Conservation (phyloP, 257 asterid genomes). For the Cinchona pubescens region DNA sequence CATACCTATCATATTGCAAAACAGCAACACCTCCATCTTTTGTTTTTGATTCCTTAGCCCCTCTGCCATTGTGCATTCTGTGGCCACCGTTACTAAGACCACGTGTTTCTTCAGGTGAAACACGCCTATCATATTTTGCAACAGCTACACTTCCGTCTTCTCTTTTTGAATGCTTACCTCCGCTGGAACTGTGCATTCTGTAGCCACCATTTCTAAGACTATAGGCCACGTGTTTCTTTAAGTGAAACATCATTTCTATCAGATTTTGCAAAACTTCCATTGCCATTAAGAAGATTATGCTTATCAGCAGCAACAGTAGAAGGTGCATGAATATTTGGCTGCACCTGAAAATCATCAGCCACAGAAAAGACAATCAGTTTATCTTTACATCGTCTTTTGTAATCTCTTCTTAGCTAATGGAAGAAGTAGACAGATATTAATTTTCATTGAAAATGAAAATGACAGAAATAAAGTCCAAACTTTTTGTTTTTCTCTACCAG, state of each 20-base stretch:
- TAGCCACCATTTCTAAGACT: conserved; percentile 30
- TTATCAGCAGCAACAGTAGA: conserved; percentile 22
- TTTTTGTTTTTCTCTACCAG: background rate
- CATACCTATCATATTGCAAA: conserved; percentile 27
- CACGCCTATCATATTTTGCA: conserved; percentile 27
- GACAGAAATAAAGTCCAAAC: background rate
- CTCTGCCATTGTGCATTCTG: conserved; percentile 24
- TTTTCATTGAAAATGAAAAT: background rate
- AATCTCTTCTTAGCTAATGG: background rate
- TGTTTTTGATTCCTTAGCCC: conserved; percentile 34
- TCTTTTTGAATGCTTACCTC: conserved; percentile 33
- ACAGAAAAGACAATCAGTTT: conserved; percentile 5
- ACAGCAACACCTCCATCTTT: conserved; percentile 16
- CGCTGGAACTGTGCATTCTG: conserved; percentile 30
- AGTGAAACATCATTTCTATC: conserved; percentile 23
- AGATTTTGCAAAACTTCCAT: conserved; percentile 33
- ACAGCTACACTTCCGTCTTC: conserved; percentile 18
- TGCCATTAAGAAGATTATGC: conserved; percentile 33
- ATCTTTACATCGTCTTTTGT: background rate
- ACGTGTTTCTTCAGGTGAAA: conserved; percentile 34
- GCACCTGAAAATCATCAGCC: conserved; percentile 23
- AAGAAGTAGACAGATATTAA: background rate
- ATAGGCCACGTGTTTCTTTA: conserved; percentile 40
- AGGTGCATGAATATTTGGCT: conserved; percentile 23
- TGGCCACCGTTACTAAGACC: conserved; percentile 30